A percentile compares a stretch with the other conserved stretches of the same genome.
Conservation (phyloP, 2,329 filamentous ascomycete species). For the Ophiocordyceps camponoti-leonardi region DNA sequence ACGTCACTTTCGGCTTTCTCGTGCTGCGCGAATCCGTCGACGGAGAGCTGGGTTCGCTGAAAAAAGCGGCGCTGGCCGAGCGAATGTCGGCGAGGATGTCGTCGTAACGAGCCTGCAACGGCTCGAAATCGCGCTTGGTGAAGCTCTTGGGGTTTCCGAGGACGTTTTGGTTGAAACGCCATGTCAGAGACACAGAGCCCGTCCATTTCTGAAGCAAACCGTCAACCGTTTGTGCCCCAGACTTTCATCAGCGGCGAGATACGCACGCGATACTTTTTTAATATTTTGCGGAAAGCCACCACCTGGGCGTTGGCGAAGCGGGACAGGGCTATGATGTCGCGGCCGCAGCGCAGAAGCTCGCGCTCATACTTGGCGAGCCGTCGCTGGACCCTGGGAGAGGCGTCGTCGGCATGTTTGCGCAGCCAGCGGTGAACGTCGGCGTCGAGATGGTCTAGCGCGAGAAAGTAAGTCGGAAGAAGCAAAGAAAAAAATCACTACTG, state of each 20-base stretch:
- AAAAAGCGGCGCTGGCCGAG: conserved; percentile 20
- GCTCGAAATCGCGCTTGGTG: conserved; percentile 44
- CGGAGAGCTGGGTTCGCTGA: conserved; percentile 22
- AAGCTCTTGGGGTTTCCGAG: conserved; percentile 54
- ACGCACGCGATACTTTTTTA: conserved; percentile 65
- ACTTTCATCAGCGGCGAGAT: not conserved
- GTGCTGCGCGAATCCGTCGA: conserved; percentile 8
- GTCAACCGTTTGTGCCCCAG: not conserved
- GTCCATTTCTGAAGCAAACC: conserved; percentile 62
- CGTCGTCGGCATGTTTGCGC: conserved; percentile 21
- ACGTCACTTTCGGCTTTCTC: conserved; percentile 7
- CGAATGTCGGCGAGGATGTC: conserved; percentile 30
- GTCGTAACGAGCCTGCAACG: conserved; percentile 31
- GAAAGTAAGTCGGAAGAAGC: no score
- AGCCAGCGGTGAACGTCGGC: conserved; percentile 29
- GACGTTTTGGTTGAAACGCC: conserved; percentile 49
- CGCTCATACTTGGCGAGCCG: conserved; percentile 36
- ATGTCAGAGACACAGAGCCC: conserved; percentile 45
- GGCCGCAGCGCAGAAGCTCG: conserved; percentile 39
- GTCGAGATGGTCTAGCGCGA: conserved; percentile 27
- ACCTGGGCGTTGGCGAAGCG: conserved; percentile 60
- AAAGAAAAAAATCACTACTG: no score
- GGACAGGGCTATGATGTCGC: conserved; percentile 53
- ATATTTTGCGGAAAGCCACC: conserved; percentile 62
- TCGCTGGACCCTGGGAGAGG: conserved; percentile 29